A percentile compares a stretch with the other conserved stretches of the same genome.
phyloP scores from a whole-genome alignment of 768 basidiomycete species.

The Pilatotrama ljubarskyi region DNA sequence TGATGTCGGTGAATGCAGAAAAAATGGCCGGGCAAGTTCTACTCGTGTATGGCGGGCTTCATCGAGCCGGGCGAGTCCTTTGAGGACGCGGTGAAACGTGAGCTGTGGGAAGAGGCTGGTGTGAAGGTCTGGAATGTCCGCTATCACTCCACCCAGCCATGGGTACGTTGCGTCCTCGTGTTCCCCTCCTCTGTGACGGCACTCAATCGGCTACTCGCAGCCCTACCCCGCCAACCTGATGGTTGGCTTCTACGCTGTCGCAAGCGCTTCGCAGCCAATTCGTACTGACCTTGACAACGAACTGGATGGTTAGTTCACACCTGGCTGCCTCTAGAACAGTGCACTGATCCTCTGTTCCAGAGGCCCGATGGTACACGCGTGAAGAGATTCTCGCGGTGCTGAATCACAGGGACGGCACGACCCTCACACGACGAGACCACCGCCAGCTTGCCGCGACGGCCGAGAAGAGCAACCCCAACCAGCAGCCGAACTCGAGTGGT shows the following conservation, averaged over 20 bases:
- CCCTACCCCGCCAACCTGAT: conserved; percentile 90
- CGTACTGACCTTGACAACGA: conserved; percentile 92
- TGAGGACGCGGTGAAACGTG: conserved; percentile 89
- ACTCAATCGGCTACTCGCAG: conserved; percentile 40
- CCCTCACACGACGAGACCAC: conserved; percentile 48
- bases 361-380: conserved; percentile 87
- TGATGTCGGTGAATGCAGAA: conserved; percentile 39
- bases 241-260: conserved; percentile 86
- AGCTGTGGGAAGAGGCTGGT: conserved; percentile 96
- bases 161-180: conserved; percentile 49
- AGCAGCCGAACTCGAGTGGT: conserved; percentile 3
- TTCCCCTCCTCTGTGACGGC: neutral
- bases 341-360: conserved; percentile 40
- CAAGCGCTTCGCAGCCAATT: conserved; percentile 70
- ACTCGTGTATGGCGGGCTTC: conserved; percentile 92
- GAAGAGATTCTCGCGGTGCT: conserved; percentile 69
- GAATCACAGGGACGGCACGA: conserved; percentile 51
- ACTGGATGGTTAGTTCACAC: conserved; percentile 65
- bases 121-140: conserved; percentile 79
- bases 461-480: conserved; percentile 17
- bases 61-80: conserved; percentile 93
- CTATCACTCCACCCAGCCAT: conserved; percentile 87
- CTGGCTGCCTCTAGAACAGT: neutral
- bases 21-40: conserved; percentile 61
- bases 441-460: conserved; percentile 44